Base-by-base conservation (phyloP, 192 early-diverging fungal species). In the Podila minutissima region DNA sequence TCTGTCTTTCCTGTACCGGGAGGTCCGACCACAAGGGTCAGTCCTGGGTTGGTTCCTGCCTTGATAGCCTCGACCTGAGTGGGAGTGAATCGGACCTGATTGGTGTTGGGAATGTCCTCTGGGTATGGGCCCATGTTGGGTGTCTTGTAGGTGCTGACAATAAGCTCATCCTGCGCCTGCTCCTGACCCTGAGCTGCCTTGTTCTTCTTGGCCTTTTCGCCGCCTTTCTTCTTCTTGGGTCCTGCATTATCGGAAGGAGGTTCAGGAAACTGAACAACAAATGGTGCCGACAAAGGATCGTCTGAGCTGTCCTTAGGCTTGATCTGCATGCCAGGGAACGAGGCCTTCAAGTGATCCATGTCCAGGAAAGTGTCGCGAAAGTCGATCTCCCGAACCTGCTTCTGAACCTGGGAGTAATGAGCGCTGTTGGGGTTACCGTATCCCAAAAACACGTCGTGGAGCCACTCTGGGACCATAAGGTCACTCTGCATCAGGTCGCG, bases 1-100 rank as follows among this genome's bases (percentile, higher is more conserved):
- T 98, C 97, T 1, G 97, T 99, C 82, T 99, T 99, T 59, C 98
- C 98, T 9, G 98, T 97, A 55, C 98, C 98, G 13, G 98, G 98
- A 64, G 98, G 97, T 32, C 98, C 98, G 31, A 98, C 97, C 5
- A 99, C 86, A 83, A 99, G 77, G 5, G 97, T 96, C 33, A 99
- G 84, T 1, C 98, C 98, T 7, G 89, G 92, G 22, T 90, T 93
- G 32, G 87, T 86, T 58, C 96, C 97, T n/a, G 96, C 88, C 51
- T 86, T 86, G 74, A 99, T 97, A 0, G 97, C 95, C 49, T 91
- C 89, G 15, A 93, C 92, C 83, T 89, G 98, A 92, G 89, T 85
- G 0, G 94, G 87, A 5, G 98, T 99, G 75, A 98, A 99, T 58
- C 83, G 81, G n/a, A 99, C 83, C 8, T 82, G 60, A 81, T 98